Evolutionary conservation across 495 filamentous ascomycete species (phyloP), one percentile per base, ranked within the genome.

Genomic region (Tirmania nivea): DNA sequence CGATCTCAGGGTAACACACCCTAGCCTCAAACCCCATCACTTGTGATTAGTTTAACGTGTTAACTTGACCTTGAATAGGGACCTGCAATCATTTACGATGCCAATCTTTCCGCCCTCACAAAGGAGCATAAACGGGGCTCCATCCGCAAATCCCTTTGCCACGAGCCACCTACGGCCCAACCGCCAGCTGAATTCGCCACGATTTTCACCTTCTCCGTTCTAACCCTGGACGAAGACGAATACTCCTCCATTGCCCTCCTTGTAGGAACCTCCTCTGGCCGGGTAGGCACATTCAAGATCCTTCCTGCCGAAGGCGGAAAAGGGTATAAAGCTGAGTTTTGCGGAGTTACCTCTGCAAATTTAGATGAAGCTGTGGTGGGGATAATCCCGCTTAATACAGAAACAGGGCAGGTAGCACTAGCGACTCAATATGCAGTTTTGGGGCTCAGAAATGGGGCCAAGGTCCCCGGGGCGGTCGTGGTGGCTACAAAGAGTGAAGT

Each of bases 191-290:
- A 89, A 92, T 63, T 93, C 78, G 78, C 77, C 78, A 34, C 84
- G 79, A 8, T 70, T 39, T 73, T 95, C 10, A 84, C 94, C 65
- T 97, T 96, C 70, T 86, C 84, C 55, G 84, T 95, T 34, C 80
- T 97, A 78, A 90, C 81, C 11, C 69, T 94, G 17, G 90, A 96
- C 48, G 84, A 81, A 0, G 89, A 95, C 67, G 81, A 84, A 56
- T 97, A 93, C 61, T 94, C 89, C 8, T 93, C 84, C 59, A 93
- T 97, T 53, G 78, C 81, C 49, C 81, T 88, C 58, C 94, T 95
- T 60, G 81, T 90, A 4, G 90, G 92, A 10, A 96, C 89, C 0
- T 87, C 81, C 59, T 60, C 78, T 36, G 90, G 90, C 19, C 80
- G 80, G 54, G 68, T 95, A 34, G 78, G 78, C 17, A 95, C 90